phyloP scores from a whole-genome alignment of 371 early-diverging fungal species.

The Dinochytrium kinnereticum region DNA sequence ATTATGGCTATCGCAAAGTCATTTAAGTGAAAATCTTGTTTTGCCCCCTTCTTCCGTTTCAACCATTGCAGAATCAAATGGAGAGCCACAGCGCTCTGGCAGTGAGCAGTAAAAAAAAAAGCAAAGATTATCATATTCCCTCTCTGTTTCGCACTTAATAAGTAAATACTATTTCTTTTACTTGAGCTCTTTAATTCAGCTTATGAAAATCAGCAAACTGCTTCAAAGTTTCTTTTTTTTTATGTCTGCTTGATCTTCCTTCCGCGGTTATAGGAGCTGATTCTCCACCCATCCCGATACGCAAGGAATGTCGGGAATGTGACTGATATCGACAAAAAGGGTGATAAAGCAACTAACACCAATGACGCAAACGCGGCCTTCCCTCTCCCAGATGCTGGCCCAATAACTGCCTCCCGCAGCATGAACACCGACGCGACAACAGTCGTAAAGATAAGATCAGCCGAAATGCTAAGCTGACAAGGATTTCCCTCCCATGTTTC shows the following conservation, averaged over 20 bases:
- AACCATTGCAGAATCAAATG: neutral
- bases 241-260: neutral
- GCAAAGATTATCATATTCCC: too few species aligned
- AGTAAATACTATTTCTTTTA: neutral
- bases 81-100: too few species aligned
- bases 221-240: too few species aligned
- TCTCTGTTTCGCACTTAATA: too few species aligned
- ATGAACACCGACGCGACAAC: conserved; percentile 28
- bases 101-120: too few species aligned
- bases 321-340: conserved; percentile 22
- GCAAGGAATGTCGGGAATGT: conserved; percentile 35
- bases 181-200: too few species aligned
- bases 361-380: neutral
- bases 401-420: conserved; percentile 12
- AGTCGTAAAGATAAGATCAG: conserved; percentile 34
- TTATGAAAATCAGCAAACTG: too few species aligned
- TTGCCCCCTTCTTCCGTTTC: neutral
- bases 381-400: conserved; percentile 9
- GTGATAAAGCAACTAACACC: conserved; percentile 10
- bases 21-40: neutral
- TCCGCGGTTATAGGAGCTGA: conserved; percentile 10
- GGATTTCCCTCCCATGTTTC: neutral
- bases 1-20: neutral
- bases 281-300: conserved; percentile 38
- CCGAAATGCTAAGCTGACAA: conserved; percentile 37